Evolutionary conservation across 2,329 filamentous ascomycete species (phyloP), one percentile per base, ranked within the genome.

Genomic region (Ophiostoma himal-ulmi): DNA sequence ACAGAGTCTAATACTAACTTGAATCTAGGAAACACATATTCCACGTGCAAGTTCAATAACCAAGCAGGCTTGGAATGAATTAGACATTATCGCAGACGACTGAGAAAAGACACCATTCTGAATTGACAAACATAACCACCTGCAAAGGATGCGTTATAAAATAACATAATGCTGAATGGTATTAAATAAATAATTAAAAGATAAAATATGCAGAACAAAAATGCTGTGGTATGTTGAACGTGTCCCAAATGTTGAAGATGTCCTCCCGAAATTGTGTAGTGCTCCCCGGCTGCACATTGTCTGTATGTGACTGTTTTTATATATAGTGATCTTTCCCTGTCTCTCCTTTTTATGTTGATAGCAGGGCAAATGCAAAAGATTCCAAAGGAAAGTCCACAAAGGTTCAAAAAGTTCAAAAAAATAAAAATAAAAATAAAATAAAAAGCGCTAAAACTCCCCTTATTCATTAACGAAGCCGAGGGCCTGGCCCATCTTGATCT

Each of bases 401-500:
- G 5, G 30, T 30, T 3, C 30, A 30, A 3, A 30, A 30, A 30
- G 30, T 3, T 30, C 3, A 30, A 48, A 30, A 44, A 30, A 30
- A 52, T n/a, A 13, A 26, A 22, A 26, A 10, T n/a, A 54, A 34
- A 34, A 30, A 48, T 2, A 44, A 30, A 30, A 68, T n/a, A 14
- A 17, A 22, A 26, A 5, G 10, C 52, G 52, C 52, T 57, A 57
- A 26, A 44, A 57, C 52, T 22, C 74, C 60, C 34, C 26, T n/a
- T 75, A 80, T 73, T 81, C 79, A 60, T 88, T 86, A 44, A 97
- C 90, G 77, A 85, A 88, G 0, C 94, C 95, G 71, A 99, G 79
- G 8, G 91, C 89, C 81, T 99, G 86, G 3, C 95, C 95, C 82
- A 98, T 91, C 82, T 93, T 93, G 72, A 99, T 88, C 75, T 85